Percentiles rank a stretch among this genome's conserved stretches.
Conservation (phyloP, 495 filamentous ascomycete genomes). For the Neurospora sp. region DNA sequence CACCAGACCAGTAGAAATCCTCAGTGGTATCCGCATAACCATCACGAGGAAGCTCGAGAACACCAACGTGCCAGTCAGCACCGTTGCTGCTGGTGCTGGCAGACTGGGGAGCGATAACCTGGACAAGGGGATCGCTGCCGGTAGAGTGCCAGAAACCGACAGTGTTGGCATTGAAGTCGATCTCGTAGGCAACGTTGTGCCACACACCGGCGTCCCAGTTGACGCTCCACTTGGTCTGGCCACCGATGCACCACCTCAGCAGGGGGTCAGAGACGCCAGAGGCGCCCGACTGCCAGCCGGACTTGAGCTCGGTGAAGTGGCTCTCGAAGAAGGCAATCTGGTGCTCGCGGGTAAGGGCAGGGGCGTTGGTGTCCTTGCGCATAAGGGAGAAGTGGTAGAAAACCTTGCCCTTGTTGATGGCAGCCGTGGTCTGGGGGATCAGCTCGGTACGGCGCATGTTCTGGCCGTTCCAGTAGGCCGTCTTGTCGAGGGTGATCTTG, state of each 20-base stretch:
- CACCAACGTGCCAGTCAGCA: slow-evolving; percentile 67
- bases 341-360: slow-evolving; percentile 53
- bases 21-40: slow-evolving; percentile 44
- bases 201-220: slow-evolving; percentile 49
- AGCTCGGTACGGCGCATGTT: slow-evolving; percentile 49
- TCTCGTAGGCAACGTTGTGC: slow-evolving; percentile 70
- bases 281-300: slow-evolving; percentile 53
- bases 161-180: slow-evolving; percentile 49
- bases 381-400: slow-evolving; percentile 65
- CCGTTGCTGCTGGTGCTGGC: slow-evolving; percentile 57
- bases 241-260: slow-evolving; percentile 33
- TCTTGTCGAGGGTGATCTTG: slow-evolving; percentile 59
- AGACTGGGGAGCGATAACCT: slow-evolving; percentile 44
- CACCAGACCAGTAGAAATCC: slow-evolving; percentile 66
- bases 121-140: slow-evolving; percentile 43
- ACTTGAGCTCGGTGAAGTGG: slow-evolving; percentile 71
- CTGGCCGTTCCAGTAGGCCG: slow-evolving; percentile 50
- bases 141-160: slow-evolving; percentile 65
- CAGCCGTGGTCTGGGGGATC: slow-evolving; percentile 57
- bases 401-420: slow-evolving; percentile 51
- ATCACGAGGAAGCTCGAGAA: slow-evolving; percentile 54
- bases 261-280: slow-evolving; percentile 38
- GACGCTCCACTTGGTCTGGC: slow-evolving; percentile 34
- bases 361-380: slow-evolving; percentile 48
- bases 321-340: slow-evolving; percentile 69